Base-by-base conservation (phyloP, 768 basidiomycete species). In the Rhizopogon sp. region DNA sequence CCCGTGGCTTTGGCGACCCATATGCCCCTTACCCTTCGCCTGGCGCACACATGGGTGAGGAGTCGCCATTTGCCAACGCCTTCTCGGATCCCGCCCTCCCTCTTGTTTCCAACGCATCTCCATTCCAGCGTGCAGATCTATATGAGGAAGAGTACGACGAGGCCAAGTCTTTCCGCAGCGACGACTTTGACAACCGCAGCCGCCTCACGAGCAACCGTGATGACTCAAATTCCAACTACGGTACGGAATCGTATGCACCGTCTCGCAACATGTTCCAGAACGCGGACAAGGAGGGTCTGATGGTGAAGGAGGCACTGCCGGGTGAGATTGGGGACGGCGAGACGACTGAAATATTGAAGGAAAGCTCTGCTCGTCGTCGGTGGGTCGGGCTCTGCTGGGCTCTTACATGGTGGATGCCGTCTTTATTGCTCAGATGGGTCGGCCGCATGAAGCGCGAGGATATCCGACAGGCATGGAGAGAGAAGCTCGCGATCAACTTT, bases 361-460 rank as follows among this genome's bases (percentile, higher is more conserved):
- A 93, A 72, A 80, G 80, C 3, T 81, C 84, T 7, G 88, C 88
- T 6, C 80, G 96, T 31, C 76, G 90, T 39, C 78, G 87, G 50
- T 99, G 97, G 97, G 87, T 97, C 8, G 76, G 79, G 16, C 70
- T 98, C 0, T 92, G 89, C 61, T 93, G 92, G 88, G 66, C 90
- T 14, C 74, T 98, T 50, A 99, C 97, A 1, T 99, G 81, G 76
- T 98, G 93, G 92, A 71, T 93, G 5, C 97, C 96, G 0, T 84
- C 79, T 11, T 79, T 78, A 3, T 70, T 85, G 50, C 73, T 99
- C 42, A 76, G 70, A 9, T 84, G 80, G 66, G 58, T 91, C 52
- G 94, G 96, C 1, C 79, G 91, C 29, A 97, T 98, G 94, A 97
- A 98, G 74, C 87, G 96, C 6, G 69, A 87, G 58, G 97, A 99